Evolutionary conservation across 331 rosid genomes (phyloP).

Genomic region (Phaseolus coccineus): DNA sequence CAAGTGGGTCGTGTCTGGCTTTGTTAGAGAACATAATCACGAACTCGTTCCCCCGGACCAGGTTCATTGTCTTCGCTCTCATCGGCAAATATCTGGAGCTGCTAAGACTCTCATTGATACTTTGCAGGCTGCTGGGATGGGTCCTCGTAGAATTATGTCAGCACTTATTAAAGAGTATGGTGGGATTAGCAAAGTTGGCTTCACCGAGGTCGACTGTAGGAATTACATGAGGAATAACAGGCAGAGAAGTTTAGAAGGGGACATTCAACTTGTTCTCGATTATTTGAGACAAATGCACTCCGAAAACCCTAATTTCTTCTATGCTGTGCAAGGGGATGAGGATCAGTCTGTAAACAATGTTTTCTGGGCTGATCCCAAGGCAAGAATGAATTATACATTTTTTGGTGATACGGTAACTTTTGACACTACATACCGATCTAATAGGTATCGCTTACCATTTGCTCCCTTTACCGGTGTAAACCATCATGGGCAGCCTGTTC

Average conservation of each 20-base stretch:
- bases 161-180: constrained; percentile 97
- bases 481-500: constrained; percentile 97
- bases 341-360: constrained; percentile 78
- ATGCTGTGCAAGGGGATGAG: constrained; percentile 88
- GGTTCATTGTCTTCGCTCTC: constrained; percentile 97
- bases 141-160: constrained; percentile 97
- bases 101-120: constrained; percentile 97
- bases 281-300: constrained; percentile 89
- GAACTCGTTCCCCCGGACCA: constrained; percentile 95
- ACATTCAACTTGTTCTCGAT: constrained; percentile 86
- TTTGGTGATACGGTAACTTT: constrained; percentile 97
- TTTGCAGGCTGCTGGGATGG: constrained; percentile 99
- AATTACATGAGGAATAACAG: constrained; percentile 99
- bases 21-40: constrained; percentile 92
- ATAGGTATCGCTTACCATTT: constrained; percentile 95
- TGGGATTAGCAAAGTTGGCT: constrained; percentile 96
- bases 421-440: constrained; percentile 97
- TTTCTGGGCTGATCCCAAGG: constrained; percentile 96
- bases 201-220: constrained; percentile 98
- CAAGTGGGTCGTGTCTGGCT: constrained; percentile 94
- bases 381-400: constrained; percentile 79
- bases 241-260: constrained; percentile 88
- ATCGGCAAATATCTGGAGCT: constrained; percentile 96
- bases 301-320: constrained; percentile 83
- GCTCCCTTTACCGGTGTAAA: constrained; percentile 97